These are phyloP conservation scores for Zasmidium angulare DNA, from an alignment of 2,329 filamentous ascomycete genomes.

Conservation along the genomic window DNA sequence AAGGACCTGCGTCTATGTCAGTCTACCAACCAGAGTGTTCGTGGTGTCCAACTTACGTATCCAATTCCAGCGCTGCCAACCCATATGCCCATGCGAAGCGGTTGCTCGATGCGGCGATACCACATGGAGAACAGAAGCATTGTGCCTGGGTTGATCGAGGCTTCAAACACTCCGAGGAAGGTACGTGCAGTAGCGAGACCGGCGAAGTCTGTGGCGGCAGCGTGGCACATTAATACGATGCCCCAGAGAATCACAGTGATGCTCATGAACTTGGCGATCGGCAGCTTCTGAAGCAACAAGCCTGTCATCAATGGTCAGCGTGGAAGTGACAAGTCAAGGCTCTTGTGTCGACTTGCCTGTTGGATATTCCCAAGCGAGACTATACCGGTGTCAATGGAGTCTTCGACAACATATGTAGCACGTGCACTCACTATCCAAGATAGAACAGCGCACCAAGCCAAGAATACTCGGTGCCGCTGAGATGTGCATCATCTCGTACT, in stretches of 20 bases:
- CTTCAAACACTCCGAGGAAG: slow-evolving; percentile 57
- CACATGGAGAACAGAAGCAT: slow-evolving; percentile 67
- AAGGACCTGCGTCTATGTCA: slow-evolving; percentile 22
- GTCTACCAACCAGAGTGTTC: not conserved
- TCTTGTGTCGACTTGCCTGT: not conserved
- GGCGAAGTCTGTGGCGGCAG: slow-evolving; percentile 46
- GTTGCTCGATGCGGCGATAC: slow-evolving; percentile 56
- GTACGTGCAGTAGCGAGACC: slow-evolving; percentile 57
- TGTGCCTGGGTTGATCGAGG: slow-evolving; percentile 59
- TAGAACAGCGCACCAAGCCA: slow-evolving; percentile 5
- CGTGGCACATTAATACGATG: slow-evolving; percentile 36
- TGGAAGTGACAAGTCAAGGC: too few relatives aligned
- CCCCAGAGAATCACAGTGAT: slow-evolving; percentile 49
- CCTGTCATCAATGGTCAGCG: not conserved
- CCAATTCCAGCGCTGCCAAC: slow-evolving; percentile 62
- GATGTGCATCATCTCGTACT: slow-evolving; percentile 45
- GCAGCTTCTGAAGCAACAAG: not conserved
- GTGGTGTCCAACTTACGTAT: slow-evolving; percentile 23
- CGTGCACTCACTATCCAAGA: not conserved
- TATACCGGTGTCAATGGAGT: not conserved
- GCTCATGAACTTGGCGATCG: slow-evolving; percentile 3
- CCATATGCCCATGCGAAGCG: slow-evolving; percentile 59
- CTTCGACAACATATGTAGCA: not conserved
- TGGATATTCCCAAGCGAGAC: slow-evolving; percentile 49
- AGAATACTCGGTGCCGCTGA: slow-evolving; percentile 33